phyloP scores from a whole-genome alignment of 805 yeast species.

The Naumovozyma baii region DNA sequence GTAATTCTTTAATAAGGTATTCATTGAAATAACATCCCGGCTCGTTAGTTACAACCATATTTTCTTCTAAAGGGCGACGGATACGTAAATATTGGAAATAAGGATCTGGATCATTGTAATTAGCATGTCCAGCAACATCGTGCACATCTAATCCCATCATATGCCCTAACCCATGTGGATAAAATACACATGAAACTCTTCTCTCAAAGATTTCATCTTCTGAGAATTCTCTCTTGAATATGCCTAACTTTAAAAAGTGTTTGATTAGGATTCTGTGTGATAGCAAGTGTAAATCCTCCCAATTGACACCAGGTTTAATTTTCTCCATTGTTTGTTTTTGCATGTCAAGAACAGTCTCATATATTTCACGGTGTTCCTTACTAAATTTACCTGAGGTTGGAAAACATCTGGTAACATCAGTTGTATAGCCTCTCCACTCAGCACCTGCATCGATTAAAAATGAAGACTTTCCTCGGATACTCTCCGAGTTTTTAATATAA shows the following conservation, averaged over 20 bases:
- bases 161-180: constrained; percentile 96
- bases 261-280: constrained; percentile 73
- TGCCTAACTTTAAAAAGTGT: constrained; percentile 62
- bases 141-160: constrained; percentile 91
- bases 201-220: constrained; percentile 62
- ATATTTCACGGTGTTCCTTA: constrained; percentile 74
- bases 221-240: constrained; percentile 49
- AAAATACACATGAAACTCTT: constrained; percentile 66
- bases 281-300: constrained; percentile 77
- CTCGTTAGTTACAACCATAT: constrained; percentile 89
- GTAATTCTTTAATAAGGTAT: constrained; percentile 57
- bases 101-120: constrained; percentile 77
- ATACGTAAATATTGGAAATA: constrained; percentile 69
- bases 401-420: constrained; percentile 92
- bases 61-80: constrained; percentile 57
- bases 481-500: constrained; percentile 72
- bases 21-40: constrained; percentile 92
- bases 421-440: constrained; percentile 87
- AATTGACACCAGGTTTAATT: constrained; percentile 70
- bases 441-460: constrained; percentile 94
- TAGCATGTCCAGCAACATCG: constrained; percentile 84
- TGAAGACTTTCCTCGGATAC: constrained; percentile 47
- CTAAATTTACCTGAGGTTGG: constrained; percentile 89
- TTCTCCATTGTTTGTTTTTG: constrained; percentile 59
- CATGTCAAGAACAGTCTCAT: constrained; percentile 74